Conservation (phyloP, 1,284 basidiomycete genomes). For the Apiotrichum mycotoxinovorans region DNA sequence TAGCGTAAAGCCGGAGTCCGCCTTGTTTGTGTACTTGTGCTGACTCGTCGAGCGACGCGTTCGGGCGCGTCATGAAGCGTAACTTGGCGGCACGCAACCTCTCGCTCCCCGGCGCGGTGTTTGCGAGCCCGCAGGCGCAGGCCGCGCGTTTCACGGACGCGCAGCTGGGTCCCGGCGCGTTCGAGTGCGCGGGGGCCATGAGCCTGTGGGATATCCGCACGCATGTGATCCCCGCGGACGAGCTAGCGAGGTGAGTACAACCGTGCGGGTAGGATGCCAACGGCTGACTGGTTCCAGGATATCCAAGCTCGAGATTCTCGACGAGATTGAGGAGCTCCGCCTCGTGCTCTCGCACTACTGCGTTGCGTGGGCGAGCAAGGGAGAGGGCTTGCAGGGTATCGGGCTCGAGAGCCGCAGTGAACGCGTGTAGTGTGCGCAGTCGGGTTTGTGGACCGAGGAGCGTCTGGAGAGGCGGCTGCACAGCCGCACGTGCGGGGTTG, state of each 20-base stretch:
- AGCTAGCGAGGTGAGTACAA: slow-evolving; percentile 61
- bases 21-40: no score
- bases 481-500: no score
- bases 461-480: no score
- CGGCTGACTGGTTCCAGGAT: slow-evolving; percentile 55
- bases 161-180: slow-evolving; percentile 49
- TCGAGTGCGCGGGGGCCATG: slow-evolving; percentile 57
- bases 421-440: no score
- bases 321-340: slow-evolving; percentile 87
- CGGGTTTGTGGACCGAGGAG: no score
- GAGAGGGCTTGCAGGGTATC: slow-evolving; percentile 11
- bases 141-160: slow-evolving; percentile 58
- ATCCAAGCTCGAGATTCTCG: slow-evolving; percentile 72
- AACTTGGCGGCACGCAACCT: slow-evolving; percentile 78
- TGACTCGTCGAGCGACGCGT: slow-evolving; percentile 70
- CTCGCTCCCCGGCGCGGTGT: slow-evolving; percentile 68
- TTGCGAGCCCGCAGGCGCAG: slow-evolving; percentile 59
- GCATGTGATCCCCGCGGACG: slow-evolving; percentile 56
- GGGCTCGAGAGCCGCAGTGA: not conserved
- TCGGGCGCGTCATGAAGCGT: slow-evolving; percentile 80
- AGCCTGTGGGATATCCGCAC: slow-evolving; percentile 67
- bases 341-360: slow-evolving; percentile 83
- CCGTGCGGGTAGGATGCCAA: not conserved
- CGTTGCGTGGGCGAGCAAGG: slow-evolving; percentile 65
- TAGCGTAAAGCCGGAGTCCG: no score